Conservation (phyloP, 139 green algal genomes). For the Trebouxia sp. region DNA sequence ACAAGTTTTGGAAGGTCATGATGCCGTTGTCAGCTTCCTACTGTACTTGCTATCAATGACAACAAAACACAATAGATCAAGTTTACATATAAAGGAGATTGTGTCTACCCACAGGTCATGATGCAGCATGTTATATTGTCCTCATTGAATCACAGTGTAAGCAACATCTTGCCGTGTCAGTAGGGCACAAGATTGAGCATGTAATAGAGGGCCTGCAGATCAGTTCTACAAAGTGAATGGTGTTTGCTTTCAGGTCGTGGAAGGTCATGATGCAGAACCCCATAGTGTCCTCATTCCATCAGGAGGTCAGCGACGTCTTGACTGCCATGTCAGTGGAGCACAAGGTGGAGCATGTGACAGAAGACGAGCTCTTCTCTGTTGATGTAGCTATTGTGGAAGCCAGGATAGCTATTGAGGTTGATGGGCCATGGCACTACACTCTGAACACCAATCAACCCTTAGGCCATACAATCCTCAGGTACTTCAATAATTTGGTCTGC, state of each 20-base stretch:
- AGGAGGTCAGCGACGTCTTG: constrained; percentile 46
- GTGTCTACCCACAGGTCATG: no score
- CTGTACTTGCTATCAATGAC: no score
- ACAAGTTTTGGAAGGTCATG: no score
- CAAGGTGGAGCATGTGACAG: constrained; percentile 46
- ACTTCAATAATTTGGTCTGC: neutral
- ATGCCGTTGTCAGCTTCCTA: no score
- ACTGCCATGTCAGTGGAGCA: constrained; percentile 46
- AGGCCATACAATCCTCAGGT: constrained; percentile 53
- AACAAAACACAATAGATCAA: no score
- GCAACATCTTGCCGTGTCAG: no score
- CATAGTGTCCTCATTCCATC: constrained; percentile 48
- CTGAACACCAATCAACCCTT: constrained; percentile 52
- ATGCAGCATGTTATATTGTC: no score
- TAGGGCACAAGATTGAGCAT: no score
- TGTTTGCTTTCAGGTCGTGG: constrained; percentile 23
- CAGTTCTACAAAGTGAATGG: no score
- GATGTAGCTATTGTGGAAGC: constrained; percentile 47
- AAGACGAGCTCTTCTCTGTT: constrained; percentile 46
- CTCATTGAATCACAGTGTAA: no score
- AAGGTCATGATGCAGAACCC: constrained; percentile 20
- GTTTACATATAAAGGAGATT: no score
- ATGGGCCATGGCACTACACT: constrained; percentile 60
- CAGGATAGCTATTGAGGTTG: constrained; percentile 53
- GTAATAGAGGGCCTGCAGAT: no score